Evolutionary conservation across 2,329 filamentous ascomycete species (phyloP).

Genomic region (Tolypocladium album): DNA sequence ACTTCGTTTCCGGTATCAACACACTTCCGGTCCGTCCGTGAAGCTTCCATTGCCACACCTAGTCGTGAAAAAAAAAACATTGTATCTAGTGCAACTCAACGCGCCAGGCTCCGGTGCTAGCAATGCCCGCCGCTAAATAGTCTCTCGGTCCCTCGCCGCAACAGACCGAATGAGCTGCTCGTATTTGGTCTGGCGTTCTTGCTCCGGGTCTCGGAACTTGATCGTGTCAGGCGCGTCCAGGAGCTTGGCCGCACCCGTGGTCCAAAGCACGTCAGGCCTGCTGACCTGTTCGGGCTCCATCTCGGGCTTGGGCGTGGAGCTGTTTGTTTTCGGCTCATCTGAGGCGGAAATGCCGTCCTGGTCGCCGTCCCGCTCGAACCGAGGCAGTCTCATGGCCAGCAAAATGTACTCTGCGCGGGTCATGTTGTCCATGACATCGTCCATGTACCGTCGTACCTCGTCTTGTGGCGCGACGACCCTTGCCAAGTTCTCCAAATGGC

Average conservation of each 20-base stretch:
- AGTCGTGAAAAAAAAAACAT: background rate
- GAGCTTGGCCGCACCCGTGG: slow-evolving; percentile 7
- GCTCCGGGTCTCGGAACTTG: slow-evolving; percentile 21
- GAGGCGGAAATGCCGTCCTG: slow-evolving; percentile 11
- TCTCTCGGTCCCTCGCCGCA: slow-evolving; percentile 20
- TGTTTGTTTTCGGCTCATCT: slow-evolving; percentile 20
- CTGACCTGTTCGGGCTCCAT: slow-evolving; percentile 11
- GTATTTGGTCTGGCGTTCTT: slow-evolving; percentile 23
- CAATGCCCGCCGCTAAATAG: slow-evolving; percentile 4
- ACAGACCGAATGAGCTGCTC: slow-evolving; percentile 26
- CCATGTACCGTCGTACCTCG: slow-evolving; percentile 57
- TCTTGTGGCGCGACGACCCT: slow-evolving; percentile 52
- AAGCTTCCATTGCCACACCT: background rate
- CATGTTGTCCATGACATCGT: slow-evolving; percentile 59
- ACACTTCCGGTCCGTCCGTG: background rate
- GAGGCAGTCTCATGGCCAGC: slow-evolving; percentile 55
- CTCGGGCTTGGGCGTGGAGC: slow-evolving; percentile 18
- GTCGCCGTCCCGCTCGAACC: slow-evolving; percentile 20
- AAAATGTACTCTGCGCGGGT: slow-evolving; percentile 57
- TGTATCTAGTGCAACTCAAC: background rate
- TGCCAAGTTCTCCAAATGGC: slow-evolving; percentile 49
- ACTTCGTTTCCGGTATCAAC: background rate
- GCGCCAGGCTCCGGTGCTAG: background rate
- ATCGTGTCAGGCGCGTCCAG: slow-evolving; percentile 5
- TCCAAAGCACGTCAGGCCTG: slow-evolving; percentile 25